Evolutionary conservation across 371 early-diverging fungal genomes (phyloP), one percentile per base, ranked within the genome.

Genomic region (Blakeslea trispora): DNA sequence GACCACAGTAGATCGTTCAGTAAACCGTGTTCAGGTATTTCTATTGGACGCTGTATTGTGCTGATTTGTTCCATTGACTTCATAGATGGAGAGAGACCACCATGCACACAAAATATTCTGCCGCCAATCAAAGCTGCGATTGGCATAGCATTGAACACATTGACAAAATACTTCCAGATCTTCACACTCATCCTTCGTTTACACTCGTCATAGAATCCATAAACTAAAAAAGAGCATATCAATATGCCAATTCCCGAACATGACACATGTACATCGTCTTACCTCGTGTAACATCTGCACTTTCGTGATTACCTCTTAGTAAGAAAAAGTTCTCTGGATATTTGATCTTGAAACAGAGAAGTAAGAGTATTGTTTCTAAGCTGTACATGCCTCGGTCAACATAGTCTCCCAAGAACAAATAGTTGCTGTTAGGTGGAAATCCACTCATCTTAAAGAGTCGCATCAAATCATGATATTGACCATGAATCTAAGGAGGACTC

Each of bases 161-260:
- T 95, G 2, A 93, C 92, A 70, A 98, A 98, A 15, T 85, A 81
- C 68, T 92, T 95, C 99, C 99, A 99, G 44, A 96, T 82, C 62
- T 92, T 93, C 31, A 92, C 78, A 64, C 82, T 93, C 50, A 86
- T 88, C 55, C 99, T 74, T 59, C 98, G 86, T 75, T 97, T 99
- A 84, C 95, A 95, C 74, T 99, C 99, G 71, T 99, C 99, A 70
- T 95, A 99, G 74, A 99, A 99, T 13, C 99, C 99, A 69, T 99
- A 99, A 18, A 99, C 71, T 70, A 52, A 44, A n/a, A 32, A 22
- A 21, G 18, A 7, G 23, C 19, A 39, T 40, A 11, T 18, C 21
- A 22, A 50, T 8, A 10, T 23, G 18, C 19, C 14, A 21, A 48
- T 49, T 37, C 18, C 13, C 5, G 4, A 40, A n/a, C 41, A n/a